Base-by-base conservation (phyloP, 495 filamentous ascomycete genomes). In the Lasiosphaeriaceae sp. region DNA sequence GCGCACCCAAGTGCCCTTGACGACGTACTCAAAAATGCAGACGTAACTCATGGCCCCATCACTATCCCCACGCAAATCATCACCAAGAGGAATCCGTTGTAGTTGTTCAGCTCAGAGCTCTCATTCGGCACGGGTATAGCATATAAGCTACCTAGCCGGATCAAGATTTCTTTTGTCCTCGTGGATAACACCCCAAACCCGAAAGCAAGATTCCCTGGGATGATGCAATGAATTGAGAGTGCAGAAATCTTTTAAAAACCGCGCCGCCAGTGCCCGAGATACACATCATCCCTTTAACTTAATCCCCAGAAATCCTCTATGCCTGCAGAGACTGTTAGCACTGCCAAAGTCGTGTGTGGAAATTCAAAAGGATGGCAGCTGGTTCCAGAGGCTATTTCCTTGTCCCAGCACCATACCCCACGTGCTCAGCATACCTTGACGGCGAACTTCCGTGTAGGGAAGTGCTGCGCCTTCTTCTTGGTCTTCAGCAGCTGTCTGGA, bases 401-500 rank as follows among this genome's bases (percentile, higher is more conserved):
- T 50, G n/a, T 11, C 14, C 17, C 50, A 14, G 8, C 31, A 26
- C 14, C 26, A 31, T 4, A 20, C 17, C 34, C 16, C 22, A 3
- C 43, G 54, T n/a, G 14, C 23, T 17, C 50, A 44, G 62, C 69
- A 53, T 85, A 92, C 94, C 92, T 96, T 99, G 72, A 99, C 86
- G 73, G 95, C 95, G 79, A 83, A 99, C 80, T 96, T 97, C 76
- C 95, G 84, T 83, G 93, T 90, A 52, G 95, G 94, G 85, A 98
- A 99, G 82, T 99, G 95, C 66, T 81, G 86, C 71, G 83, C 67
- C 78, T 90, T 87, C 90, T 99, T 99, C 82, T 86, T 87, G 76
- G 90, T 87, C 84, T 92, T 93, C 79, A 90, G 87, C 62, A 92
- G 87, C 66, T 83, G 78, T 69, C 81, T 81, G 66, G 84, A 80